phyloP scores from a whole-genome alignment of 1,284 basidiomycete species.

The Golubevia sp. region DNA sequence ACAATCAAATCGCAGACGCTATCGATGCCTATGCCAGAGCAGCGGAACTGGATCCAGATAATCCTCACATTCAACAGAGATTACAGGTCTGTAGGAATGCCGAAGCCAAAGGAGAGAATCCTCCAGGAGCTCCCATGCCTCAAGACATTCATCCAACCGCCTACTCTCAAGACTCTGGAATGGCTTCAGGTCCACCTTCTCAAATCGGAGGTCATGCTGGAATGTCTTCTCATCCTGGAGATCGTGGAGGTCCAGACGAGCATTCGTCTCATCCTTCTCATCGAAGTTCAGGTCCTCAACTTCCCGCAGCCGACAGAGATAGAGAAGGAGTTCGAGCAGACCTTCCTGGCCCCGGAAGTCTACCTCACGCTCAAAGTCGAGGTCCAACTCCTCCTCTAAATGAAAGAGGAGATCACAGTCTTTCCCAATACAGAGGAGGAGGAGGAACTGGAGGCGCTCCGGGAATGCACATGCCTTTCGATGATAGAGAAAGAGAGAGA shows the following conservation, averaged over 20 bases:
- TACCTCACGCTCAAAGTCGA: conserved; percentile 27
- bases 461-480: conserved; percentile 18
- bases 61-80: conserved; percentile 48
- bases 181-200: conserved; percentile 37
- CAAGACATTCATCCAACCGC: conserved; percentile 94
- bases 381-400: conserved; percentile 27
- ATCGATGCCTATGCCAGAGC: conserved; percentile 82
- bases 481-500: conserved; percentile 27
- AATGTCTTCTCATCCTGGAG: conserved; percentile 12
- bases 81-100: conserved; percentile 71
- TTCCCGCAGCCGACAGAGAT: conserved; percentile 20
- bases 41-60: conserved; percentile 56
- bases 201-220: conserved; percentile 26
- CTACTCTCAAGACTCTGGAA: conserved; percentile 64
- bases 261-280: neutral
- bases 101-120: conserved; percentile 75
- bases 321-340: conserved; percentile 21
- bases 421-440: conserved; percentile 36
- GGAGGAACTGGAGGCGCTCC: no score
- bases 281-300: conserved; percentile 23
- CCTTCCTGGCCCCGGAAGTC: conserved; percentile 32
- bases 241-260: neutral
- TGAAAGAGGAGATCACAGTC: conserved; percentile 16
- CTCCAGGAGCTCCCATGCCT: conserved; percentile 81
- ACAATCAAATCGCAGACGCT: conserved; percentile 97